These are phyloP conservation scores for Pseudopyrenochaeta lycopersici DNA, from an alignment of 2,329 filamentous ascomycete species.

Conservation along the genomic window DNA sequence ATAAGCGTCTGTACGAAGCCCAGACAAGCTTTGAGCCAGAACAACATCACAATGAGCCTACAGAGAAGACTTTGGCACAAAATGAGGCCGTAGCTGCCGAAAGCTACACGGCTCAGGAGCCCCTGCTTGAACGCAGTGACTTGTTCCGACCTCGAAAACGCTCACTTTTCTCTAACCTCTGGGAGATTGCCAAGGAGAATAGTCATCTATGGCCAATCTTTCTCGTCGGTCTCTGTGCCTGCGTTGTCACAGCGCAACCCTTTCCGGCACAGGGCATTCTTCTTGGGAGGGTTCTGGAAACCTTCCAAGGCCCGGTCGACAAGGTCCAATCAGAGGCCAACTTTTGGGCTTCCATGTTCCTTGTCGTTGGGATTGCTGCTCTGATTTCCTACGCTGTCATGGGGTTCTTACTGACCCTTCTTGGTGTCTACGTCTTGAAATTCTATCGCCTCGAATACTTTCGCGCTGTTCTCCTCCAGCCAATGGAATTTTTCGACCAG, in stretches of 20 bases:
- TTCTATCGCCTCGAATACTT: too few species aligned
- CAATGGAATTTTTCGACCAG: slow-evolving; percentile 73
- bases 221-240: slow-evolving; percentile 8
- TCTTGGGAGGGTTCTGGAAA: neutral
- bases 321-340: slow-evolving; percentile 12
- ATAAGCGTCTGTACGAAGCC: slow-evolving; percentile 46
- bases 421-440: too few species aligned
- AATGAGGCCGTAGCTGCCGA: neutral
- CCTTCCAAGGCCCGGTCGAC: slow-evolving; percentile 17
- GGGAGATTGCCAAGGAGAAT: slow-evolving; percentile 23
- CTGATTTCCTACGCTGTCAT: slow-evolving; percentile 49
- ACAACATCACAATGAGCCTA: neutral
- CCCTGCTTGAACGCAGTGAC: too few species aligned
- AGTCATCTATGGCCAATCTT: slow-evolving; percentile 3
- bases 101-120: neutral
- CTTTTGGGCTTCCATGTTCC: slow-evolving; percentile 37
- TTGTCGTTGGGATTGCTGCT: slow-evolving; percentile 23
- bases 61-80: neutral
- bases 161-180: slow-evolving; percentile 12
- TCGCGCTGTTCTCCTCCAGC: too few species aligned
- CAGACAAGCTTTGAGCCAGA: neutral
- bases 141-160: too few species aligned
- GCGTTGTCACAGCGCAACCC: slow-evolving; percentile 8
- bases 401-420: slow-evolving; percentile 58
- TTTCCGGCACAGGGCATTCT: slow-evolving; percentile 7